Percentiles rank a stretch among this genome's conserved stretches.
Evolutionary conservation across 2,329 filamentous ascomycete species (phyloP).

Genomic region (Fusarium sp.): DNA sequence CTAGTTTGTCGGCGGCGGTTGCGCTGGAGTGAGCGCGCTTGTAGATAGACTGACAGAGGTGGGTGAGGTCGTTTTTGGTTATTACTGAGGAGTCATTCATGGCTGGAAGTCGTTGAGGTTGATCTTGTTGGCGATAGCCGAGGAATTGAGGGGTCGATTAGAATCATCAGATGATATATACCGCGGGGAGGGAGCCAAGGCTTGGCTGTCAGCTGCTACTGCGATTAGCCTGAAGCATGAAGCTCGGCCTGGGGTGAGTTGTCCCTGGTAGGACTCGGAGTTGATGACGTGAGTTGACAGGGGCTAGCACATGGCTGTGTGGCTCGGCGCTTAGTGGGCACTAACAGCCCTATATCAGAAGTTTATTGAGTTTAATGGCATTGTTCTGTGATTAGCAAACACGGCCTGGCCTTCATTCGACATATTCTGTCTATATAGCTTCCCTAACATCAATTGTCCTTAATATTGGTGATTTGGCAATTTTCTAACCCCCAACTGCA

Average conservation of each 20-base stretch:
- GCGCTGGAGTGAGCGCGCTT: not conserved
- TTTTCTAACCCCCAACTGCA: rapidly evolving
- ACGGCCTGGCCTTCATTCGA: too few relatives aligned
- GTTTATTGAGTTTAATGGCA: not conserved
- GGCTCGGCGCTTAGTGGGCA: too few relatives aligned
- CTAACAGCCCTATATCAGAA: not conserved
- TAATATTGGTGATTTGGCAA: too few relatives aligned
- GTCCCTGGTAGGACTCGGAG: too few relatives aligned
- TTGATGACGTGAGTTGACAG: not conserved
- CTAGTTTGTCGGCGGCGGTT: rapidly evolving
- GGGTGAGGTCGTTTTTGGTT: not conserved
- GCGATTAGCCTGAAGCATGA: too few relatives aligned
- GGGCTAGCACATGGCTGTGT: not conserved
- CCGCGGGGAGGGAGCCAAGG: not conserved
- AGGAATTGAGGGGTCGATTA: not conserved
- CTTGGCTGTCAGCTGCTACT: not conserved
- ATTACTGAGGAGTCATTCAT: not conserved
- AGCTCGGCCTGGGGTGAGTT: too few relatives aligned
- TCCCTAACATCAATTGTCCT: too few relatives aligned
- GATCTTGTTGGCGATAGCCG: too few relatives aligned
- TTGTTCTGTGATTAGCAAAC: too few relatives aligned
- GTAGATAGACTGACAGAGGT: not conserved
- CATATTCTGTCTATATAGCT: not conserved
- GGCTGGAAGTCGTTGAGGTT: not conserved
- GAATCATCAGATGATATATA: not conserved